Evolutionary conservation across 2,329 filamentous ascomycete species (phyloP).

Genomic region (Colletotrichum simmondsii): DNA sequence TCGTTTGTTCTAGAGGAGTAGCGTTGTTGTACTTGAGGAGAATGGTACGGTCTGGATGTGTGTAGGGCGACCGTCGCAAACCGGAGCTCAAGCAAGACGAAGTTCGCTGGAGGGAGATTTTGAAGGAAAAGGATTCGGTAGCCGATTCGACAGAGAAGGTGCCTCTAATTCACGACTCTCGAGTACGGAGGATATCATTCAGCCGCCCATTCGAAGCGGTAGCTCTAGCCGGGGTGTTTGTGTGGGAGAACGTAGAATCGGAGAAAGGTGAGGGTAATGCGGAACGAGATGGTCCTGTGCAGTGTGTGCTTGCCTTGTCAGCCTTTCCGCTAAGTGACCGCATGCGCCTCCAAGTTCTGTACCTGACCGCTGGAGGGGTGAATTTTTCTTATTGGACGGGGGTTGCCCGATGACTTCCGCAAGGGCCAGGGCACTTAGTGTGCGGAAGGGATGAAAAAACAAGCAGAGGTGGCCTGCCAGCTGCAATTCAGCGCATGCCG

Average conservation of each 20-base stretch:
- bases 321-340: conserved; percentile 29
- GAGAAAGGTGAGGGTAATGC: conserved; percentile 21
- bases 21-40: neutral
- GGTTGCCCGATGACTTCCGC: conserved; percentile 16
- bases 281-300: conserved; percentile 20
- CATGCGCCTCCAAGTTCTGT: conserved; percentile 22
- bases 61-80: conserved; percentile 22
- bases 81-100: conserved; percentile 3
- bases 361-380: conserved; percentile 21
- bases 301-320: conserved; percentile 28
- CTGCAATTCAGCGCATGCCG: conserved; percentile 2
- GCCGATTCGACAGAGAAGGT: neutral
- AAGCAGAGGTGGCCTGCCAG: neutral
- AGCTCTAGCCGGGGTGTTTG: conserved; percentile 9
- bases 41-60: conserved; percentile 4
- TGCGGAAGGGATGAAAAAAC: conserved; percentile 24
- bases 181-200: neutral
- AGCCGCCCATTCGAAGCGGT: conserved; percentile 21
- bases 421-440: neutral
- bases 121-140: neutral
- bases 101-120: neutral
- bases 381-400: conserved; percentile 26
- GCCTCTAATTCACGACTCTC: conserved; percentile 20
- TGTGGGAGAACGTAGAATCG: conserved; percentile 16
- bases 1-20: neutral